These are phyloP conservation scores for Cryptosporidium andersoni DNA, from an alignment of 169 alveolate genomes.

Conservation along the genomic window DNA sequence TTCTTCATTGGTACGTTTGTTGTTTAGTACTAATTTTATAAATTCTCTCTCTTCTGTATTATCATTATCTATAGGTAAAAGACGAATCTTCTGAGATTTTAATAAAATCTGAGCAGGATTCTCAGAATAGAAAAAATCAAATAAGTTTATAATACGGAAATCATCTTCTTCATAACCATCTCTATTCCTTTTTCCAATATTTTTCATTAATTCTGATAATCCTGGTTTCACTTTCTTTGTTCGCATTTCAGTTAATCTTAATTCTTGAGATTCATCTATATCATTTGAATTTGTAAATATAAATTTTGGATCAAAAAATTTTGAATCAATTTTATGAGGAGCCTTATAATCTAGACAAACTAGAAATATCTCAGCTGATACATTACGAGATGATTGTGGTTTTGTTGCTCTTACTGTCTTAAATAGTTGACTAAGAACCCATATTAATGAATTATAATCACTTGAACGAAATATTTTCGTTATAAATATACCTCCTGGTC, in stretches of 20 bases:
- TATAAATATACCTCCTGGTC: constrained; percentile 85
- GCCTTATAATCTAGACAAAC: constrained; percentile 94
- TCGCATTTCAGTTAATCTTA: constrained; percentile 46
- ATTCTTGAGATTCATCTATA: constrained; percentile 71
- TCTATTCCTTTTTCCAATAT: constrained; percentile 80
- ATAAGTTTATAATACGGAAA: constrained; percentile 74
- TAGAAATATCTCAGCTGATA: constrained; percentile 98
- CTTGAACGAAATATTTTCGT: constrained; percentile 93
- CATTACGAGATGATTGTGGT: constrained; percentile 96
- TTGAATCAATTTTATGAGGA: constrained; percentile 92
- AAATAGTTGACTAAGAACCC: constrained; percentile 95
- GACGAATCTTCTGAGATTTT: constrained; percentile 75
- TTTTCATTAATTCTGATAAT: constrained; percentile 79
- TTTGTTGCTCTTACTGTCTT: constrained; percentile 96
- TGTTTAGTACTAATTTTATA: constrained; percentile 62
- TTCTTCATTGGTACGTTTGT: constrained; percentile 82
- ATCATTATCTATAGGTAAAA: constrained; percentile 58
- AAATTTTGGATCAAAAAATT: constrained; percentile 93
- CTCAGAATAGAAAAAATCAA: constrained; percentile 79
- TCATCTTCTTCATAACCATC: constrained; percentile 87
- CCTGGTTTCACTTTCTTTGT: constrained; percentile 74
- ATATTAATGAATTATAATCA: constrained; percentile 95
- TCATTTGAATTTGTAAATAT: constrained; percentile 81
- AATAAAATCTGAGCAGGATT: constrained; percentile 81
- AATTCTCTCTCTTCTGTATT: constrained; percentile 70